Conservation (phyloP, 148 eudicot species). For the Nepenthes mirabilis region DNA sequence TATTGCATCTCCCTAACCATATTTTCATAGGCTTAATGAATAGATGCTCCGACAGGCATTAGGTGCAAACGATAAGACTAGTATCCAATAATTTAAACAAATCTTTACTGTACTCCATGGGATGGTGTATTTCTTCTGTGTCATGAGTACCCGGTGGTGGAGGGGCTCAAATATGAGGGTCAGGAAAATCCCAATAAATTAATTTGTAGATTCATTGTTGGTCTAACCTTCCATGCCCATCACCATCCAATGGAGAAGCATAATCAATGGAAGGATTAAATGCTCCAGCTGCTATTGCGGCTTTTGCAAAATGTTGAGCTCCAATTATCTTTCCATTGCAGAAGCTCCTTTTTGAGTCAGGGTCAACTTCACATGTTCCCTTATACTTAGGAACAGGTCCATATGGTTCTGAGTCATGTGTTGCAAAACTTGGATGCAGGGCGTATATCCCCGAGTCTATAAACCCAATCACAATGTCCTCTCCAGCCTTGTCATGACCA, state of each 20-base stretch:
- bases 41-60: no score
- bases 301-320: constrained; percentile 96
- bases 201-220: no score
- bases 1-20: no score
- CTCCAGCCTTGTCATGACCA: constrained; percentile 84
- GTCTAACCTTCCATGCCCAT: constrained; percentile 95
- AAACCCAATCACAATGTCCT: constrained; percentile 85
- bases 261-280: constrained; percentile 74
- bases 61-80: no score
- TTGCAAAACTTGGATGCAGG: constrained; percentile 78
- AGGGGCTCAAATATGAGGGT: no score
- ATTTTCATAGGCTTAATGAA: no score
- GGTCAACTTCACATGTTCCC: constrained; percentile 91
- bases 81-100: no score
- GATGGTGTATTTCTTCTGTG: no score
- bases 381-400: constrained; percentile 74
- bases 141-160: no score
- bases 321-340: constrained; percentile 97
- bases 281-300: constrained; percentile 90
- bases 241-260: constrained; percentile 96
- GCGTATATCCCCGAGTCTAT: constrained; percentile 89
- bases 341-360: constrained; percentile 49
- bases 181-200: no score
- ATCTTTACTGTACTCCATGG: no score
- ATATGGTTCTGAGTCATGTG: constrained; percentile 52